Evolutionary conservation across 257 asterid species (phyloP), one percentile per base, ranked within the genome.

Genomic region (Fraxinus anomala): DNA sequence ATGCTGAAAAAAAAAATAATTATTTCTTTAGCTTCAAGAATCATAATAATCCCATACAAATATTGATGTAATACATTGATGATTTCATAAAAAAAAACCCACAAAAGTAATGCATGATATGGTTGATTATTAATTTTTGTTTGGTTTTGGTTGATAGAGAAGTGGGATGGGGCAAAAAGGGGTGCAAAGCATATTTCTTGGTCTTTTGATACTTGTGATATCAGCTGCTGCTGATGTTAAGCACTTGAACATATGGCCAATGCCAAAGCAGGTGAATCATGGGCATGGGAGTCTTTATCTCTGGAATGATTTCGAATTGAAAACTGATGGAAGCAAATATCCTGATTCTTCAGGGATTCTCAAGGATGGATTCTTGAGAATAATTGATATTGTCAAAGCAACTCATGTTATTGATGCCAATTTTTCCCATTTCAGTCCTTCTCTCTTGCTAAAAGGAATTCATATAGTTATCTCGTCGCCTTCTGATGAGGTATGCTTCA

Each of bases 231-330:
- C 77, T 82, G 83, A 82, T 59, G 31, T 79, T 49, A 71, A 87
- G 80, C 72, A 78, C 36, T 69, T 91, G 85, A 85, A 90, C 37
- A 83, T 94, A 88, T 94, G 99, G 99, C 99, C 99, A 31, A 89
- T 94, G 99, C 99, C 99, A 13, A 81, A 68, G 67, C 88, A 92
- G 0, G 97, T 87, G 31, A 94, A 80, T 84, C 65, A 87, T 39
- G 99, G 98, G 24, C 36, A 76, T 37, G 81, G 80, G 67, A 84
- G 1, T 65, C 93, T 93, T 19, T 81, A 81, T 79, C 86, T 94
- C 16, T 86, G 92, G 77, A 82, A 77, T 69, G 77, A 88, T 54
- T 87, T 94, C 30, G 90, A 85, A 87, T 91, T 94, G 82, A 88
- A 82, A 76, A 91, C 97, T 3, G 84, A 86, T 4, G 96, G 96